A percentile compares a stretch with the other conserved stretches of the same genome.
These are phyloP conservation scores for Metarhizium brunneum DNA, from an alignment of 2,329 filamentous ascomycete species.

Conservation along the genomic window DNA sequence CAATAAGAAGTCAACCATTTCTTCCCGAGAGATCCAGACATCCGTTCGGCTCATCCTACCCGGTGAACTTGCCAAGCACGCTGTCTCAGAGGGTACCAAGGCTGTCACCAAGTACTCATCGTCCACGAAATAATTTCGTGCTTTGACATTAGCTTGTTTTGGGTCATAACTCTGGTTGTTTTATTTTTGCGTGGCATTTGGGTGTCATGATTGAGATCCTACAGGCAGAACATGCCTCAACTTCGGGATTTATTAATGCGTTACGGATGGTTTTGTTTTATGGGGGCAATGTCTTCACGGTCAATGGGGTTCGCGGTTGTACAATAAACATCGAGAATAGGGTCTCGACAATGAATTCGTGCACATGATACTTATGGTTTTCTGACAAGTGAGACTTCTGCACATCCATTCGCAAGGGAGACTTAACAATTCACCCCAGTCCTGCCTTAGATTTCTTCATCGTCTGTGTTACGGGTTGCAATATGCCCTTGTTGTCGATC, in stretches of 20 bases:
- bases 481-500: slow-evolving; percentile 74
- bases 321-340: slow-evolving; percentile 60
- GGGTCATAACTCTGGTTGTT: slow-evolving; percentile 38
- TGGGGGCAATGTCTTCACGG: slow-evolving; percentile 62
- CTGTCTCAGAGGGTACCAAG: slow-evolving; percentile 99
- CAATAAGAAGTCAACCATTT: slow-evolving; percentile 99
- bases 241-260: slow-evolving; percentile 58
- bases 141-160: slow-evolving; percentile 44
- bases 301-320: slow-evolving; percentile 62
- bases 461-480: slow-evolving; percentile 76
- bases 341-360: slow-evolving; percentile 56
- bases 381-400: background rate
- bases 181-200: slow-evolving; percentile 46
- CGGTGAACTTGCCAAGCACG: slow-evolving; percentile 98
- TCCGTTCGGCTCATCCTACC: slow-evolving; percentile 96
- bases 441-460: slow-evolving; percentile 83
- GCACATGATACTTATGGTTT: slow-evolving; percentile 35
- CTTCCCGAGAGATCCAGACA: slow-evolving; percentile 98
- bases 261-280: slow-evolving; percentile 62
- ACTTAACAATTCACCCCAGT: slow-evolving; percentile 43
- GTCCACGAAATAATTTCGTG: slow-evolving; percentile 83
- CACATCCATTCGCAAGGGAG: background rate
- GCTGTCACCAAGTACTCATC: slow-evolving; percentile 99
- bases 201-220: slow-evolving; percentile 48
- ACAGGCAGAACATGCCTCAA: slow-evolving; percentile 22